A percentile compares a stretch with the other conserved stretches of the same genome.
phyloP scores from a whole-genome alignment of 805 yeast species.

The Scheffersomyces stipitis region DNA sequence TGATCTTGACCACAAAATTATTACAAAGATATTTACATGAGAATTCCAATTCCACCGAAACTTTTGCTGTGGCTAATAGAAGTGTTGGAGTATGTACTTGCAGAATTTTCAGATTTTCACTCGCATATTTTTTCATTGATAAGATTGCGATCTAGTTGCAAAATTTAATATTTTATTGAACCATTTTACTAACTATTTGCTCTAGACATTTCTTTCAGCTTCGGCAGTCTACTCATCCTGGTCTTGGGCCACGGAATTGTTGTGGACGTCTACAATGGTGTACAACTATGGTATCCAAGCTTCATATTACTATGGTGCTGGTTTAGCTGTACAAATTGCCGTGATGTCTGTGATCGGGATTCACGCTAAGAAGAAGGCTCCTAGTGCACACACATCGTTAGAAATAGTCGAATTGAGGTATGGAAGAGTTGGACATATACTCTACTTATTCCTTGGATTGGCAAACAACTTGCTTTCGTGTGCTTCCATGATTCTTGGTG shows the following conservation, averaged over 20 bases:
- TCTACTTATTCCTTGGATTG: conserved; percentile 25
- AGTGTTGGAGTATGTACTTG: background rate
- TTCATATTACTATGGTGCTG: conserved; percentile 25
- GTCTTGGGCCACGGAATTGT: conserved; percentile 30
- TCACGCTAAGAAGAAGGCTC: conserved; percentile 26
- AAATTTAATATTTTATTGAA: too few species aligned
- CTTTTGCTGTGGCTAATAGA: conserved; percentile 25
- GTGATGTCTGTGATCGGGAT: conserved; percentile 25
- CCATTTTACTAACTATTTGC: background rate
- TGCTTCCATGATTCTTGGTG: conserved; percentile 27
- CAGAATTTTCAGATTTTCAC: background rate
- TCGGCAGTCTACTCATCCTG: conserved; percentile 24
- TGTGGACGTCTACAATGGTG: conserved; percentile 25
- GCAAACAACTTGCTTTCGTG: conserved; percentile 24
- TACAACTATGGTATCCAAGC: conserved; percentile 25
- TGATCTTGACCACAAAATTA: conserved; percentile 24
- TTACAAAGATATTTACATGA: conserved; percentile 23
- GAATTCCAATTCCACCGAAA: conserved; percentile 25
- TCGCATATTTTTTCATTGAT: too few species aligned
- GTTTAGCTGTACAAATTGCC: conserved; percentile 25
- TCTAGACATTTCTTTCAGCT: conserved; percentile 1
- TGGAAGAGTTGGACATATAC: conserved; percentile 21
- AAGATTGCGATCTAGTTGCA: too few species aligned
- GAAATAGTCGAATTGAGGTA: conserved; percentile 29
- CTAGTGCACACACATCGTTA: conserved; percentile 28